phyloP scores from a whole-genome alignment of 768 basidiomycete species.

The Boletus sp. region DNA sequence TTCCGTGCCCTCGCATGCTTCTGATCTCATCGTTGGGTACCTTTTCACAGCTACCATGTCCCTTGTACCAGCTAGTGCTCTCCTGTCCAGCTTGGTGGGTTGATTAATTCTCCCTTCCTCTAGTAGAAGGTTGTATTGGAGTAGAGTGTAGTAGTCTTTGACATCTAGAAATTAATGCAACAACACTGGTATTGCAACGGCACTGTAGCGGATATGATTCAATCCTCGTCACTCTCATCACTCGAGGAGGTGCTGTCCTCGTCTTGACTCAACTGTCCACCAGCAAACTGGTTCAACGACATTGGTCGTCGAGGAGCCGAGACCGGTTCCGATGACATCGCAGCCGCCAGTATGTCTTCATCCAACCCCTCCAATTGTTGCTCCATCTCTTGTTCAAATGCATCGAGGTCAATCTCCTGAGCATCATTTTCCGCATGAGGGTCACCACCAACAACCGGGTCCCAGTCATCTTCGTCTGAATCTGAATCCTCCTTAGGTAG shows the following conservation, averaged over 20 bases:
- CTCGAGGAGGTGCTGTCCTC: conserved; percentile 54
- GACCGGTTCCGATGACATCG: conserved; percentile 36
- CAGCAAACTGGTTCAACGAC: conserved; percentile 49
- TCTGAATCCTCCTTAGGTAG: conserved; percentile 35
- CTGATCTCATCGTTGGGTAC: conserved; percentile 6
- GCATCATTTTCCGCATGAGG: conserved; percentile 26
- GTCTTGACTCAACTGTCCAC: conserved; percentile 36
- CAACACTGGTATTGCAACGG: conserved; percentile 1
- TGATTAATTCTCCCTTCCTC: conserved; percentile 1
- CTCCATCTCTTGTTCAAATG: conserved; percentile 36
- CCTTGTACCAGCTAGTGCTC: conserved; percentile 21
- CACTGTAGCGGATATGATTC: conserved; percentile 5
- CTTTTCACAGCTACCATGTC: conserved; percentile 21
- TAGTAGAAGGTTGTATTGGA: background rate
- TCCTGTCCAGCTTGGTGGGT: conserved; percentile 34
- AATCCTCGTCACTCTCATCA: conserved; percentile 55
- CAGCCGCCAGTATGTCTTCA: conserved; percentile 51
- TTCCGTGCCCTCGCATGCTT: conserved; percentile 21
- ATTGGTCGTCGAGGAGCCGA: conserved; percentile 38
- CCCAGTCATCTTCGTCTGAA: conserved; percentile 54
- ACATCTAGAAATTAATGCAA: conserved; percentile 6
- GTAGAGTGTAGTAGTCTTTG: conserved; percentile 3
- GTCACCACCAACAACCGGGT: conserved; percentile 36
- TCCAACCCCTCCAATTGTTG: conserved; percentile 38
- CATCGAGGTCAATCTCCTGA: conserved; percentile 36